Evolutionary conservation across 1,284 basidiomycete species (phyloP).

Genomic region (Leccinum angustisporum): DNA sequence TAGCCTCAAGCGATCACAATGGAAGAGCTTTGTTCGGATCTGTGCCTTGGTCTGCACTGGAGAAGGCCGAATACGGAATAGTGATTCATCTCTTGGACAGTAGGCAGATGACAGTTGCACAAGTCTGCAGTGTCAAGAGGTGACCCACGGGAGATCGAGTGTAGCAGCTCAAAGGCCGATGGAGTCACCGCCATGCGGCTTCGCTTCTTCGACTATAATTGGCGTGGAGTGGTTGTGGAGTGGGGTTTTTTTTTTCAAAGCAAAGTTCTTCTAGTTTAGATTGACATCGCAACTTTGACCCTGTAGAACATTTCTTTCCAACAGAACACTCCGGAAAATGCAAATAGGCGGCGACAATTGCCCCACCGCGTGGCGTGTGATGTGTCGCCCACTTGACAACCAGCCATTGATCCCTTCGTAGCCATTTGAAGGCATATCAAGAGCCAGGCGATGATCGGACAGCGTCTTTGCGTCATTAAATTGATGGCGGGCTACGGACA

Average conservation of each 20-base stretch:
- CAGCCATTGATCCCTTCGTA: background rate
- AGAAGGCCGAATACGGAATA: background rate
- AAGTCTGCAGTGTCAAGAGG: background rate
- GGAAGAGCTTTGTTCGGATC: background rate
- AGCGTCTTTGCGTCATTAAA: slow-evolving; percentile 1
- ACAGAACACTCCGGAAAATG: background rate
- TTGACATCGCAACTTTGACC: background rate
- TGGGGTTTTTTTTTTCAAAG: background rate
- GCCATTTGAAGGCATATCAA: background rate
- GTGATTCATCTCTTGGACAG: background rate
- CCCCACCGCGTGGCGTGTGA: background rate
- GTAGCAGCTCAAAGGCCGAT: slow-evolving; percentile 4
- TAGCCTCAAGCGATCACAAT: background rate
- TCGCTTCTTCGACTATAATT: background rate
- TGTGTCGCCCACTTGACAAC: slow-evolving; percentile 1
- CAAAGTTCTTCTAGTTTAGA: background rate
- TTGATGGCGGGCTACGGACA: background rate
- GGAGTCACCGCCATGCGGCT: background rate
- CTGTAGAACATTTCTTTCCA: background rate
- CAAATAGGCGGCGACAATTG: background rate
- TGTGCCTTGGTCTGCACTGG: background rate
- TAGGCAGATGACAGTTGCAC: background rate
- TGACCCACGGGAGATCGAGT: background rate
- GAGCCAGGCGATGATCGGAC: slow-evolving; percentile 11
- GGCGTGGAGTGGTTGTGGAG: background rate